Evolutionary conservation across 805 yeast species (phyloP).

Genomic region (Barnettozyma salicaria): DNA sequence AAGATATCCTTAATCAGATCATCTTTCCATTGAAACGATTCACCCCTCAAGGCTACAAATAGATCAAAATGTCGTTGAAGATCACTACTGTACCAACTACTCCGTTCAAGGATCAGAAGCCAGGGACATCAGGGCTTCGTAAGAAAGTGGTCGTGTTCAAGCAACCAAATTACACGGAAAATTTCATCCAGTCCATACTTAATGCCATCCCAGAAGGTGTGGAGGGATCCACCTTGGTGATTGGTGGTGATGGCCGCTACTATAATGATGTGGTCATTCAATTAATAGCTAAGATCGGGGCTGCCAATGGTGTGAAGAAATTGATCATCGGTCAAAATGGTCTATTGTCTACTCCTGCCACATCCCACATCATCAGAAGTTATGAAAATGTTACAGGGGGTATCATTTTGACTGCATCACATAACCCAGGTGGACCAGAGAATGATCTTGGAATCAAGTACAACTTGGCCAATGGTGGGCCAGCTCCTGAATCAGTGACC

Average conservation of each 20-base stretch:
- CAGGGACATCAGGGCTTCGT: constrained; percentile 96
- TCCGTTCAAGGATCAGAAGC: constrained; percentile 86
- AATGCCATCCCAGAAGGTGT: constrained; percentile 89
- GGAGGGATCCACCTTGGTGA: constrained; percentile 65
- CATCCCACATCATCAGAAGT: constrained; percentile 85
- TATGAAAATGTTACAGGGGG: constrained; percentile 75
- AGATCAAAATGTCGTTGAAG: constrained; percentile 14
- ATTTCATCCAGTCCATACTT: constrained; percentile 83
- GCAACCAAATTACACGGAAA: constrained; percentile 77
- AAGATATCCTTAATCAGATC: too few relatives aligned
- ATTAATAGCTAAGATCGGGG: constrained; percentile 74
- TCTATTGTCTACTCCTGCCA: constrained; percentile 90
- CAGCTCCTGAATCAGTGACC: constrained; percentile 95
- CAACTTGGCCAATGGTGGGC: constrained; percentile 93
- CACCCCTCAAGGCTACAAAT: too few relatives aligned
- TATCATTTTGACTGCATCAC: constrained; percentile 91
- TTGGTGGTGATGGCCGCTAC: constrained; percentile 97
- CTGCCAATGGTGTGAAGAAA: constrained; percentile 86
- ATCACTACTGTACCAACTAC: constrained; percentile 47
- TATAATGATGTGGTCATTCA: constrained; percentile 80
- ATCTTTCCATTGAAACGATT: too few relatives aligned
- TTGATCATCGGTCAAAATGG: constrained; percentile 86
- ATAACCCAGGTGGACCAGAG: constrained; percentile 94
- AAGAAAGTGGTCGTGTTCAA: constrained; percentile 85
- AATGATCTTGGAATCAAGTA: constrained; percentile 94